phyloP scores from a whole-genome alignment of 2,329 filamentous ascomycete genomes.

The Fusarium proliferatum region DNA sequence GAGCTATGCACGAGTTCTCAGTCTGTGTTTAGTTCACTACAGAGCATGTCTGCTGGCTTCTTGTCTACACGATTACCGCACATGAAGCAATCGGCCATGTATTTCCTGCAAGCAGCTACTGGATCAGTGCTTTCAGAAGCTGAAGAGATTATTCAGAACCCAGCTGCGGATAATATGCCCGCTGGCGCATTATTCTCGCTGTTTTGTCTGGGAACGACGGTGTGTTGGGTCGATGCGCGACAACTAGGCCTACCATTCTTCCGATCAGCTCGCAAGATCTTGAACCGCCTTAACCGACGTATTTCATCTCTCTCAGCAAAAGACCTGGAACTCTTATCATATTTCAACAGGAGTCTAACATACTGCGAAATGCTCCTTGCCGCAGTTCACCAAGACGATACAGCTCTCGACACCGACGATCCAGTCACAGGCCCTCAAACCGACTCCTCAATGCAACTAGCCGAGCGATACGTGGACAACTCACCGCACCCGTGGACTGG shows the following conservation, averaged over 20 bases:
- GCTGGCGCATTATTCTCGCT: conserved; percentile 52
- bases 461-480: conserved; percentile 26
- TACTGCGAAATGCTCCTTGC: conserved; percentile 58
- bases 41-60: conserved; percentile 56
- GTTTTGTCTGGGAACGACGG: conserved; percentile 54
- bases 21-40: conserved; percentile 52
- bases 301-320: conserved; percentile 17
- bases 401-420: background rate
- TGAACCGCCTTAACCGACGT: conserved; percentile 43
- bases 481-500: conserved; percentile 54
- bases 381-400: conserved; percentile 49
- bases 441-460: conserved; percentile 25
- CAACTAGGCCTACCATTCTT: conserved; percentile 50
- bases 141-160: conserved; percentile 38
- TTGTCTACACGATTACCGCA: conserved; percentile 50
- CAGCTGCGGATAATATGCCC: conserved; percentile 42
- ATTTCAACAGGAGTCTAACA: conserved; percentile 53
- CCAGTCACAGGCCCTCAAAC: background rate
- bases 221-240: conserved; percentile 54
- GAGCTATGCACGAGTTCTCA: conserved; percentile 52
- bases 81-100: conserved; percentile 50
- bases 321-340: conserved; percentile 48
- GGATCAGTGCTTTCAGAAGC: conserved; percentile 51
- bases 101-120: conserved; percentile 50
- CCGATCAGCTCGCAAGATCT: conserved; percentile 43